Conservation (phyloP, 257 asterid genomes). For the Echium plantagineum region DNA sequence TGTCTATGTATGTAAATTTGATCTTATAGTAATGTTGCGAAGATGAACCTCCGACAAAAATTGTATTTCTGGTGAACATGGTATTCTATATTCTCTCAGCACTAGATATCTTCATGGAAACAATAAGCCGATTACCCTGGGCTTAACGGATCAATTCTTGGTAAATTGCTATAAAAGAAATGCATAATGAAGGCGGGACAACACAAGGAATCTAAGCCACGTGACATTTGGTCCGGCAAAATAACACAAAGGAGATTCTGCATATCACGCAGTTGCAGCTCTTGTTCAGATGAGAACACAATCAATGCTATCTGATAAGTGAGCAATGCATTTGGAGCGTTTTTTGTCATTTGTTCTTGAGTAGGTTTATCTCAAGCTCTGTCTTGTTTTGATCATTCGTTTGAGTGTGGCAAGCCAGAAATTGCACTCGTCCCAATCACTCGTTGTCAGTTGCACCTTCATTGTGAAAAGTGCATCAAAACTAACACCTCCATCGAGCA, state of each 20-base stretch:
- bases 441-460: constrained; percentile 80
- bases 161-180: constrained; percentile 23
- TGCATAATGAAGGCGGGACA: neutral
- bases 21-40: neutral
- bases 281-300: constrained; percentile 3
- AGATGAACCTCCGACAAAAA: constrained; percentile 10
- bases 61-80: constrained; percentile 25
- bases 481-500: neutral
- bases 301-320: constrained; percentile 4
- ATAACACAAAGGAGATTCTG: constrained; percentile 9
- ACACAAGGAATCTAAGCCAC: constrained; percentile 19
- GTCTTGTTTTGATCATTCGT: constrained; percentile 82
- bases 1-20: neutral
- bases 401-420: constrained; percentile 85
- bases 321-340: neutral
- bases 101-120: constrained; percentile 5
- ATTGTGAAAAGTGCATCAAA: constrained; percentile 4
- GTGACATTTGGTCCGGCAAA: constrained; percentile 8
- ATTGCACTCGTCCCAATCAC: constrained; percentile 98
- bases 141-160: constrained; percentile 21
- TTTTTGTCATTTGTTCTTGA: neutral
- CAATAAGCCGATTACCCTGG: constrained; percentile 20
- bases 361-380: constrained; percentile 48
- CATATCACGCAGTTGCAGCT: too few relatives aligned
- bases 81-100: constrained; percentile 7